phyloP scores from a whole-genome alignment of 352 stramenopile genomes.

The Globisporangium paroecandrum region DNA sequence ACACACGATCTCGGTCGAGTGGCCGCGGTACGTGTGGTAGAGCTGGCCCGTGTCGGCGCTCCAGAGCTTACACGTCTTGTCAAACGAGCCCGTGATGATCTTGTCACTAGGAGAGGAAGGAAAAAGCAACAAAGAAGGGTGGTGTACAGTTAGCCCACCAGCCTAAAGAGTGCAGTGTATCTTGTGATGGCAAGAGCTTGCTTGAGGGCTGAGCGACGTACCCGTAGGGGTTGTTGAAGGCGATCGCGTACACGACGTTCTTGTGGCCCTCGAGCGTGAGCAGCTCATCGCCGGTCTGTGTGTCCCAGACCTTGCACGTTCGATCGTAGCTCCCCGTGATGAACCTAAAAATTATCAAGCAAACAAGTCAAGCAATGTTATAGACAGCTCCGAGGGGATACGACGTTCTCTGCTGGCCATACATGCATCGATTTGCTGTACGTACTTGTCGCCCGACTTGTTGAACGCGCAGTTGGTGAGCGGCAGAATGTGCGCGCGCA shows the following conservation, averaged over 20 bases:
- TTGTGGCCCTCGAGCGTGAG: constrained; percentile 93
- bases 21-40: constrained; percentile 93
- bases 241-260: constrained; percentile 96
- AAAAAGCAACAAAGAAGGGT: constrained; percentile 7
- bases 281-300: constrained; percentile 91
- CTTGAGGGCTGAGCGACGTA: constrained; percentile 17
- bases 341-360: constrained; percentile 51
- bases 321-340: constrained; percentile 95
- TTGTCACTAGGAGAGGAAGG: constrained; percentile 62
- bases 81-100: constrained; percentile 94
- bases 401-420: no score
- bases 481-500: constrained; percentile 93
- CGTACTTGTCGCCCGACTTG: constrained; percentile 93
- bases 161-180: not conserved
- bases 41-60: constrained; percentile 91
- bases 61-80: constrained; percentile 97
- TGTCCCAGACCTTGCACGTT: constrained; percentile 96
- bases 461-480: constrained; percentile 97
- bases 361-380: not conserved
- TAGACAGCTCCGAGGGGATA: no score
- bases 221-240: constrained; percentile 97
- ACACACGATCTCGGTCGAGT: constrained; percentile 96
- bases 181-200: not conserved
- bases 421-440: not conserved
- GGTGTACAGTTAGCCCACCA: not conserved